A percentile compares a stretch with the other conserved stretches of the same genome.
phyloP scores from a whole-genome alignment of 2,329 filamentous ascomycete genomes.

The Phialophora verrucosa region DNA sequence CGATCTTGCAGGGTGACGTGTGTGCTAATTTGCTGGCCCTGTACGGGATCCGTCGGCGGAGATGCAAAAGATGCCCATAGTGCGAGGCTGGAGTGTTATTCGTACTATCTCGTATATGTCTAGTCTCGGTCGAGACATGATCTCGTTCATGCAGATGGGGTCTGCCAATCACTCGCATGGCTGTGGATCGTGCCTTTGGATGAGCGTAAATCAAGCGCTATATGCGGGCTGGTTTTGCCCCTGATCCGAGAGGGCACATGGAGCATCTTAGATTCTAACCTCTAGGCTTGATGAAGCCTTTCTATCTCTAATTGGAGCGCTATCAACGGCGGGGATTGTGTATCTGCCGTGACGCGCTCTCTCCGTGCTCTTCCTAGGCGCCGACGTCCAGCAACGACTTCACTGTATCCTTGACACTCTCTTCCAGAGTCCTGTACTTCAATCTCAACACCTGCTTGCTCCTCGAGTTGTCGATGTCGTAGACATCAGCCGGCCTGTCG shows the following conservation, averaged over 20 bases:
- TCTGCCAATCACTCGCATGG: background rate
- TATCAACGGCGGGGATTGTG: background rate
- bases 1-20: too few relatives aligned
- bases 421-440: conserved; percentile 48
- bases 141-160: background rate
- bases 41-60: background rate
- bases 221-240: too few relatives aligned
- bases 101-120: background rate
- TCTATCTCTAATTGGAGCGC: background rate
- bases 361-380: conserved; percentile 36
- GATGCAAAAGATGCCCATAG: background rate
- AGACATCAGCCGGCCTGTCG: conserved; percentile 58
- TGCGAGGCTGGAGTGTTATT: too few relatives aligned
- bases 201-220: background rate
- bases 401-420: conserved; percentile 48
- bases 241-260: too few relatives aligned
- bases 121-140: background rate
- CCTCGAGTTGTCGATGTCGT: conserved; percentile 48
- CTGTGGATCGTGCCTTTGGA: background rate
- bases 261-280: background rate
- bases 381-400: conserved; percentile 65
- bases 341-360: background rate
- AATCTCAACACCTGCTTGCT: conserved; percentile 51
- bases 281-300: background rate
- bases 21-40: too few relatives aligned